phyloP scores from a whole-genome alignment of 2,329 filamentous ascomycete species.

The Aureobasidium sp. region DNA sequence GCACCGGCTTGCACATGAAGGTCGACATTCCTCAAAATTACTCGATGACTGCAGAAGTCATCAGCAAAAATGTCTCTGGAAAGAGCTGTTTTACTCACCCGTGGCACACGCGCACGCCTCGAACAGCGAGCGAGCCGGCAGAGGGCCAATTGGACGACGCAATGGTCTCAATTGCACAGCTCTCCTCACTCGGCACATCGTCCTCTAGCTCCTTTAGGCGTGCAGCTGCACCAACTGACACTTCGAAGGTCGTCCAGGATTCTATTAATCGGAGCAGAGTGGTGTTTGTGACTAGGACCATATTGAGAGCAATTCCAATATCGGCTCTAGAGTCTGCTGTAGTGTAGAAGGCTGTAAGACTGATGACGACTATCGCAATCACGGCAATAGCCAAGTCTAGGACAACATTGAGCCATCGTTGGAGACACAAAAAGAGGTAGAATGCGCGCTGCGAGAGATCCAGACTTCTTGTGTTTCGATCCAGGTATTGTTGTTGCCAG shows the following conservation, averaged over 20 bases:
- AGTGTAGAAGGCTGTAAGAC: constrained; percentile 27
- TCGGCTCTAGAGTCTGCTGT: constrained; percentile 40
- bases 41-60: not conserved
- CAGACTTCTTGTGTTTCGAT: constrained; percentile 33
- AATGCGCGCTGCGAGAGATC: constrained; percentile 38
- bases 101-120: constrained; percentile 45
- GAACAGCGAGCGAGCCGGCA: constrained; percentile 63
- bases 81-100: not conserved
- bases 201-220: constrained; percentile 43
- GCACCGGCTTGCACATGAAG: constrained; percentile 42
- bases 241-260: constrained; percentile 51
- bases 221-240: constrained; percentile 47
- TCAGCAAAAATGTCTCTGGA: not conserved
- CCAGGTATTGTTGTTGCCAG: constrained; percentile 37
- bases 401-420: constrained; percentile 39
- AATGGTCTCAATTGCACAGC: constrained; percentile 42
- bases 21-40: constrained; percentile 30
- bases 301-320: constrained; percentile 46
- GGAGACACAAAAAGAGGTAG: constrained; percentile 39
- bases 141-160: constrained; percentile 69
- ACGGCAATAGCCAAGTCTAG: constrained; percentile 35
- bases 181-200: not conserved
- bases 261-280: constrained; percentile 42
- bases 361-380: constrained; percentile 28
- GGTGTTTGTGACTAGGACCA: constrained; percentile 46